Percentiles rank a stretch among this genome's conserved stretches.
phyloP scores from a whole-genome alignment of 78 protist genomes.

The Mastigamoeba balamuthi region DNA sequence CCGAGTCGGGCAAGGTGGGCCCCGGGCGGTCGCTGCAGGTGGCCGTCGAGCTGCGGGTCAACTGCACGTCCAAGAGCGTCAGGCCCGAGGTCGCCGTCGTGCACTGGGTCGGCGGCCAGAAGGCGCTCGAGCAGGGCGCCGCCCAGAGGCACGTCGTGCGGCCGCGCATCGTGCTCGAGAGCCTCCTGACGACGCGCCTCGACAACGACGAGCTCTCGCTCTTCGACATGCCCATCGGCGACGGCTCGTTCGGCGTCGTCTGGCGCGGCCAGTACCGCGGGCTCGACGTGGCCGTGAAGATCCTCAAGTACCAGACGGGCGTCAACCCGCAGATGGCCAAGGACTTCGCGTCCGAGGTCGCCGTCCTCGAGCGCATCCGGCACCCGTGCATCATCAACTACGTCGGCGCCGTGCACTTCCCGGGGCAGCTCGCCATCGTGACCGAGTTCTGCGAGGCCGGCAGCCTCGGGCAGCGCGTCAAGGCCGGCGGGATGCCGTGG shows the following conservation, averaged over 20 bases:
- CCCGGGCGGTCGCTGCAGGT: too few relatives aligned
- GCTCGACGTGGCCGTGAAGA: slow-evolving; percentile 3
- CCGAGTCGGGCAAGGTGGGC: too few relatives aligned
- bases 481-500: neutral
- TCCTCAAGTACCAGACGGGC: neutral
- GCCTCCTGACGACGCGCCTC: too few relatives aligned
- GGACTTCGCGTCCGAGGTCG: slow-evolving; percentile 4
- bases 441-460: neutral
- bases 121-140: too few relatives aligned
- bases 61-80: too few relatives aligned
- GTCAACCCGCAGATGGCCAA: neutral
- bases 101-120: too few relatives aligned
- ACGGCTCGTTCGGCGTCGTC: neutral
- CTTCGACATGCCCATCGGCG: too few relatives aligned
- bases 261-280: neutral
- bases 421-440: neutral
- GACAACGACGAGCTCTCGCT: too few relatives aligned
- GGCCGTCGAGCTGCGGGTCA: too few relatives aligned
- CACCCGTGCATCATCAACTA: neutral
- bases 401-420: neutral
- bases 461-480: neutral
- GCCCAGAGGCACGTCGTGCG: too few relatives aligned
- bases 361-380: neutral
- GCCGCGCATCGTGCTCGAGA: too few relatives aligned
- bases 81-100: too few relatives aligned